Base-by-base conservation (phyloP, 306 rosid species). In the Trichosanthes truncata region DNA sequence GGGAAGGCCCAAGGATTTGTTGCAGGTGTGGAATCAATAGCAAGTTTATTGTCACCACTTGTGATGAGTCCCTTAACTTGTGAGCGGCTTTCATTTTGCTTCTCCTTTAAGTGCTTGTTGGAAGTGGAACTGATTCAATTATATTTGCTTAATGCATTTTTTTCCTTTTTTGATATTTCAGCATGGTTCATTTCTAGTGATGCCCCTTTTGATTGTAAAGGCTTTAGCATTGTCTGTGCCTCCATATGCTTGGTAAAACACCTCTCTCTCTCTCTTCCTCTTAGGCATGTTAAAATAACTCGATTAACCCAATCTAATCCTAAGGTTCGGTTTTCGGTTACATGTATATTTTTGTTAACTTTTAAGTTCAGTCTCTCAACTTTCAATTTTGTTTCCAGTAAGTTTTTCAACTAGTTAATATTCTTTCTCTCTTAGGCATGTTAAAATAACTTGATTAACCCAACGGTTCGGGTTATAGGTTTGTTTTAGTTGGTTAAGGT, bases 141-240 rank as follows among this genome's bases (percentile, higher is more conserved):
- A 69, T 23, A 3, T 26, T 15, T 73, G 57, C 25, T 73, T 46
- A 25, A 12, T 71, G 38, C n/a, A 21, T 6, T 29, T 11, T 57
- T 61, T 38, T 10, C 71, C 57, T 73, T 5, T 10, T 84, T 7
- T 18, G 49, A 40, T 68, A 59, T 87, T 81, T 87, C 88, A 93
- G 97, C 97, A 40, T 85, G 84, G 91, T 93, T 93, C 84, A 53
- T 93, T 35, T 93, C 97, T n/a, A 72, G 76, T 33, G 75, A 79
- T 77, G 96, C 97, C 18, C 97, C 97, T 35, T 93, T 93, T 88
- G 78, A 91, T 60, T 93, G 96, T 85, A 93, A 93, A 89, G 97
- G 96, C 73, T 93, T 93, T 78, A 88, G 93, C 90, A 85, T 93
- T 23, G 83, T 93, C 55, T 82, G 89, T 63, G 96, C 94, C 80